Conservation (phyloP, 1,139 yeast genomes). For the Pichia sp. region DNA sequence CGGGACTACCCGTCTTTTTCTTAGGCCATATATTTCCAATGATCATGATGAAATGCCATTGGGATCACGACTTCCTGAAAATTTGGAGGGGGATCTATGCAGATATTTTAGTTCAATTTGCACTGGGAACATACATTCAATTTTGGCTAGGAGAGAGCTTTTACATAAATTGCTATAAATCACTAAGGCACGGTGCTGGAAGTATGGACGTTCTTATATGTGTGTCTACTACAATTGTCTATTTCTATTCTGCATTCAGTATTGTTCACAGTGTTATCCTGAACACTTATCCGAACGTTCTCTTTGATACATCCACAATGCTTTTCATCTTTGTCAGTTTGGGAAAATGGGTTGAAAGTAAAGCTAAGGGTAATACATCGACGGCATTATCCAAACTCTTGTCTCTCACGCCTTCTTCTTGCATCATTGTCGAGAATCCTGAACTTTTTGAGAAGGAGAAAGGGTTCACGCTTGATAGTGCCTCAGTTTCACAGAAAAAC, state of each 20-base stretch:
- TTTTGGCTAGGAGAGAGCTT: slow-evolving; percentile 60
- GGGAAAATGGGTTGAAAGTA: slow-evolving; percentile 88
- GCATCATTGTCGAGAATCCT: slow-evolving; percentile 50
- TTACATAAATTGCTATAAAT: slow-evolving; percentile 54
- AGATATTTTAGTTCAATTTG: slow-evolving; percentile 55
- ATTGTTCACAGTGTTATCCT: slow-evolving; percentile 35
- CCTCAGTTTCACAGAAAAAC: slow-evolving; percentile 17
- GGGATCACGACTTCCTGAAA: slow-evolving; percentile 4
- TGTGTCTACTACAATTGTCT: slow-evolving; percentile 76
- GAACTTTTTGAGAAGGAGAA: slow-evolving; percentile 10
- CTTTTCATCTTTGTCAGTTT: slow-evolving; percentile 73
- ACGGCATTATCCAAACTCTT: slow-evolving; percentile 76
- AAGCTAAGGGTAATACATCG: slow-evolving; percentile 91
- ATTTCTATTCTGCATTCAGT: slow-evolving; percentile 61
- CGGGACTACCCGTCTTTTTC: slow-evolving; percentile 61
- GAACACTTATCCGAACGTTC: slow-evolving; percentile 51
- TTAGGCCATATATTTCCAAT: slow-evolving; percentile 43
- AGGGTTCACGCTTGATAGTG: slow-evolving; percentile 9
- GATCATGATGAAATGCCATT: slow-evolving; percentile 19
- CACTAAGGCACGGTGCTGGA: slow-evolving; percentile 70
- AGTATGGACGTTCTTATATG: slow-evolving; percentile 94
- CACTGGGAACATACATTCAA: slow-evolving; percentile 61
- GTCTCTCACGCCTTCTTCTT: slow-evolving; percentile 72
- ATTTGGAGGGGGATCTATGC: slow-evolving; percentile 43
- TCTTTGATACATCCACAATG: slow-evolving; percentile 88